Conservation (phyloP, 441 rosid genomes). For the Populus hybrid region DNA sequence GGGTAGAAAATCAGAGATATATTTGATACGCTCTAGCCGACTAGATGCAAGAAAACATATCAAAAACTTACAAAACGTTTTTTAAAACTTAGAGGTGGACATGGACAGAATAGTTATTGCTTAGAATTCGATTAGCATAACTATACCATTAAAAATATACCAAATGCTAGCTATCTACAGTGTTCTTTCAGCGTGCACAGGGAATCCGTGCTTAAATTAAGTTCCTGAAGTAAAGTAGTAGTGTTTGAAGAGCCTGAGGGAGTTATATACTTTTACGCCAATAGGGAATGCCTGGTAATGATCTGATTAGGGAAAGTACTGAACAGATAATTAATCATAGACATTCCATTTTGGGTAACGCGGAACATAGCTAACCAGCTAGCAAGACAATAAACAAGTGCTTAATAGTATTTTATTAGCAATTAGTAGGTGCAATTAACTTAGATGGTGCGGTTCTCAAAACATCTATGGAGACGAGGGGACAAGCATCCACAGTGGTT, state of each 20-base stretch:
- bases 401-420: too few species aligned
- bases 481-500: conserved; percentile 19
- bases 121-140: too few species aligned
- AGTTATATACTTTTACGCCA: too few species aligned
- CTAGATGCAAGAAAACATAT: not conserved
- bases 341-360: conserved; percentile 4
- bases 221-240: too few species aligned
- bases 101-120: too few species aligned
- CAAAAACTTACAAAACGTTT: not conserved
- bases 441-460: not conserved
- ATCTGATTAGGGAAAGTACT: not conserved
- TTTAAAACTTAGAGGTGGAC: not conserved
- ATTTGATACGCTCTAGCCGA: not conserved
- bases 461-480: not conserved
- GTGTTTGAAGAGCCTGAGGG: too few species aligned
- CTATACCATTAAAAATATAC: too few species aligned
- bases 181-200: too few species aligned
- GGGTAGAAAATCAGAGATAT: not conserved
- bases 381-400: too few species aligned
- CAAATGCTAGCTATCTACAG: too few species aligned
- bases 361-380: not conserved
- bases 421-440: not conserved
- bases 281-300: not conserved
- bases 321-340: not conserved
- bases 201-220: too few species aligned